Conservation (phyloP, 2,329 filamentous ascomycete species). For the Beauveria sp. region DNA sequence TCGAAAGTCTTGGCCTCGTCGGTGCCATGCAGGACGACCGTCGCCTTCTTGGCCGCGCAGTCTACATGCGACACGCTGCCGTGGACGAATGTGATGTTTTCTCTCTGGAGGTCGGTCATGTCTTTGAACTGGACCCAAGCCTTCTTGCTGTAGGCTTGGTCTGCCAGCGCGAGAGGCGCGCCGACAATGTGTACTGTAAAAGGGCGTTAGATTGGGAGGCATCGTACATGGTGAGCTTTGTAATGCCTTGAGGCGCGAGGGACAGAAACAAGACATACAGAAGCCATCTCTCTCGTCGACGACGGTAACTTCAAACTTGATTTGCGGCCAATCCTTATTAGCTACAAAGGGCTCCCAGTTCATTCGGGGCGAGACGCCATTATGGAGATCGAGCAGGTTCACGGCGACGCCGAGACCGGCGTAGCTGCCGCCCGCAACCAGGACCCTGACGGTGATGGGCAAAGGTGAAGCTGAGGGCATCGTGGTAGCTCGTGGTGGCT, state of each 20-base stretch:
- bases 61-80: conserved; percentile 39
- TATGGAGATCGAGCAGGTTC: conserved; percentile 59
- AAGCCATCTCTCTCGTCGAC: conserved; percentile 73
- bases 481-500: neutral
- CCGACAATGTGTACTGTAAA: conserved; percentile 10
- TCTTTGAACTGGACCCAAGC: conserved; percentile 64
- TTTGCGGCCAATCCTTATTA: conserved; percentile 33
- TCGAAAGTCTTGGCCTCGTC: conserved; percentile 31
- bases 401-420: conserved; percentile 58
- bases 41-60: conserved; percentile 49
- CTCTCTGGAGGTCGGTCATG: conserved; percentile 53
- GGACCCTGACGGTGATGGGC: neutral
- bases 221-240: too few relatives aligned
- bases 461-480: neutral
- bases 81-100: neutral
- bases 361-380: conserved; percentile 45
- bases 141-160: conserved; percentile 48
- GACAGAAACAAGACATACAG: conserved; percentile 43
- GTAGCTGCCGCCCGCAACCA: conserved; percentile 51
- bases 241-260: too few relatives aligned
- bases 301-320: conserved; percentile 61
- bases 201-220: neutral
- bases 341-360: conserved; percentile 27
- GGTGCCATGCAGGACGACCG: conserved; percentile 42
- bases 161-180: conserved; percentile 1